phyloP scores from a whole-genome alignment of 345 rosid genomes.

The Populus alba region DNA sequence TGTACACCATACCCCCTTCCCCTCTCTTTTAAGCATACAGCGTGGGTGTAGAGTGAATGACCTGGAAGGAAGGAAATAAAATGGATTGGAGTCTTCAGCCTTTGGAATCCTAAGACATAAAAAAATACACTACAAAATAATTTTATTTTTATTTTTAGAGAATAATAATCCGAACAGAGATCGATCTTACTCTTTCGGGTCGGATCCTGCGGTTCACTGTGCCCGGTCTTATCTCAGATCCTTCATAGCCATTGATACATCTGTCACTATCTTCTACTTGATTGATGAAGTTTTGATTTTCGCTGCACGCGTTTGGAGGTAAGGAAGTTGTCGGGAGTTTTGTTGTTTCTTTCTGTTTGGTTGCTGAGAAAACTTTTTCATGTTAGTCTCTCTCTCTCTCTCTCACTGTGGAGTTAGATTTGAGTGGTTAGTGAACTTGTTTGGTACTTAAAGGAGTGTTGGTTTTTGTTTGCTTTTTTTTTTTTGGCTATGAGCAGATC shows the following conservation, averaged over 20 bases:
- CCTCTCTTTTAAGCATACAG: not conserved
- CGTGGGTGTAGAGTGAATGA: not conserved
- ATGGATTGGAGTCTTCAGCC: slow-evolving; percentile 23
- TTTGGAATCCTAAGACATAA: not conserved
- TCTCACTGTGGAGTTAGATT: slow-evolving; percentile 8
- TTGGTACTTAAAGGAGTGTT: not conserved
- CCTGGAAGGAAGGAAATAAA: slow-evolving; percentile 1
- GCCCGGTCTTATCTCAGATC: slow-evolving; percentile 27
- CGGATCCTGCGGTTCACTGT: slow-evolving; percentile 34
- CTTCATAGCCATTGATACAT: slow-evolving; percentile 4
- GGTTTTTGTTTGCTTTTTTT: slow-evolving; percentile 11
- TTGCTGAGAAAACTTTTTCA: slow-evolving; percentile 15
- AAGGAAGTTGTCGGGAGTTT: not conserved
- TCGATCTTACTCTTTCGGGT: slow-evolving; percentile 23
- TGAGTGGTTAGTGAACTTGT: not conserved
- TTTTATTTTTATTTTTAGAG: not conserved
- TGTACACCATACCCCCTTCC: not conserved
- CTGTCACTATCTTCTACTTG: not conserved
- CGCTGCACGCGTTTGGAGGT: slow-evolving; percentile 34
- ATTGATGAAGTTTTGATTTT: slow-evolving; percentile 44
- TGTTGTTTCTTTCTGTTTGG: slow-evolving; percentile 26
- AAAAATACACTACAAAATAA: not conserved
- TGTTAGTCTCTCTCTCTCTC: not conserved
- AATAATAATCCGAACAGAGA: not conserved
- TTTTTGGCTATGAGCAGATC: slow-evolving; percentile 33